A percentile compares a stretch with the other conserved stretches of the same genome.
Conservation (phyloP, 2,329 filamentous ascomycete species). For the Diplocarpon mali region DNA sequence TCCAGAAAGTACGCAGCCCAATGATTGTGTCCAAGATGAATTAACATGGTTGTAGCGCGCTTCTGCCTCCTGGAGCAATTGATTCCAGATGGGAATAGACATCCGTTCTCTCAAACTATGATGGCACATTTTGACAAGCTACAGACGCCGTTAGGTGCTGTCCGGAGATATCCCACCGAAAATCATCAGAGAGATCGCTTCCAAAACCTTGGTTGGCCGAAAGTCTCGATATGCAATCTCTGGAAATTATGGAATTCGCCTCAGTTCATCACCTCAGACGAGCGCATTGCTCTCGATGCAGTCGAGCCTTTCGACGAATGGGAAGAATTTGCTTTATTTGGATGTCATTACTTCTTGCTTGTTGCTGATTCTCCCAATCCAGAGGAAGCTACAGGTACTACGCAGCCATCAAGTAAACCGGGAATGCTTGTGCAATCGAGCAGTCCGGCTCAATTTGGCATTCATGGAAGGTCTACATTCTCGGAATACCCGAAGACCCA, state of each 20-base stretch:
- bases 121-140: constrained; percentile 72
- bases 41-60: constrained; percentile 41
- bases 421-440: background rate
- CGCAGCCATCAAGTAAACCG: background rate
- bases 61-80: constrained; percentile 86
- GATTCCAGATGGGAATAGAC: constrained; percentile 62
- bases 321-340: constrained; percentile 86
- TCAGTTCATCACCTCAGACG: constrained; percentile 47
- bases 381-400: background rate
- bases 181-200: constrained; percentile 62
- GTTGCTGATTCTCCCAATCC: constrained; percentile 35
- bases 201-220: constrained; percentile 52
- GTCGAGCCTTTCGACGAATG: constrained; percentile 89
- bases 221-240: constrained; percentile 53
- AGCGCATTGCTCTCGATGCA: constrained; percentile 52
- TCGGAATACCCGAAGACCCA: constrained; percentile 30
- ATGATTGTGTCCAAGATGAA: background rate
- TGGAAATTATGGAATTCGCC: constrained; percentile 75
- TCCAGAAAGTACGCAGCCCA: constrained; percentile 43
- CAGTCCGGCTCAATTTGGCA: background rate
- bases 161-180: constrained; percentile 57
- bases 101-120: constrained; percentile 85
- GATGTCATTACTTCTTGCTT: constrained; percentile 73
- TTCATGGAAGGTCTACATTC: constrained; percentile 23
- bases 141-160: constrained; percentile 64